Evolutionary conservation across 495 filamentous ascomycete species (phyloP), one percentile per base, ranked within the genome.

Genomic region (Aspergillus indologenus): DNA sequence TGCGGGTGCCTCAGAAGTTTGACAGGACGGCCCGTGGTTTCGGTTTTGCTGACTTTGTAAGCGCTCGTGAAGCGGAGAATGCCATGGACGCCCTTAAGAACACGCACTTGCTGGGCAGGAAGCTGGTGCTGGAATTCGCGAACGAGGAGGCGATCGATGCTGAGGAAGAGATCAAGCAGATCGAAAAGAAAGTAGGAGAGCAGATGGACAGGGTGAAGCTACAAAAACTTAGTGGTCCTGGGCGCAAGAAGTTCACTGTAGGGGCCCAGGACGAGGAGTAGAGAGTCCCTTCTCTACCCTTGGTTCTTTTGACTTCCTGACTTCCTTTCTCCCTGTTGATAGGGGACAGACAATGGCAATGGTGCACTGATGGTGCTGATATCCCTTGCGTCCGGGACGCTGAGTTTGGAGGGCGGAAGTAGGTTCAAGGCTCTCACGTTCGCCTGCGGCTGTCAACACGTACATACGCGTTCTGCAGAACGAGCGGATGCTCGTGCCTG

Each of bases 31-130:
- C 92, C 61, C 88, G 94, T 70, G 94, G 94, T 44, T 99, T 96
- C 70, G 94, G 92, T 31, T 99, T 99, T 76, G 95, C 91, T 11
- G 92, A 98, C 61, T 99, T 98, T 69, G 84, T 91, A 53, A 97
- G 90, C 60, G 82, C 89, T 59, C 87, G 88, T 63, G 94, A 99
- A 75, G 95, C 94, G 45, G 86, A 92, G 74, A 96, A 90, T 74
- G 95, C 94, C 54, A 86, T 97, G 78, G 86, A 90, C 63, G 87
- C 94, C 23, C 81, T 99, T 54, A 87, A 87, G 70, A 90, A 95
- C 71, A 97, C 94, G 18, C 94, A 99, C 87, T 74, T 99, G 51
- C 78, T 98, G 34, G 94, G 94, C 47, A 82, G 94, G 52, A 84
- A 86, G 64, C 78, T 99, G 58, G 90, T 98, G 26, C 76, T 99